Base-by-base conservation (phyloP, 768 basidiomycete species). In the Pleurotus tuber-regium region DNA sequence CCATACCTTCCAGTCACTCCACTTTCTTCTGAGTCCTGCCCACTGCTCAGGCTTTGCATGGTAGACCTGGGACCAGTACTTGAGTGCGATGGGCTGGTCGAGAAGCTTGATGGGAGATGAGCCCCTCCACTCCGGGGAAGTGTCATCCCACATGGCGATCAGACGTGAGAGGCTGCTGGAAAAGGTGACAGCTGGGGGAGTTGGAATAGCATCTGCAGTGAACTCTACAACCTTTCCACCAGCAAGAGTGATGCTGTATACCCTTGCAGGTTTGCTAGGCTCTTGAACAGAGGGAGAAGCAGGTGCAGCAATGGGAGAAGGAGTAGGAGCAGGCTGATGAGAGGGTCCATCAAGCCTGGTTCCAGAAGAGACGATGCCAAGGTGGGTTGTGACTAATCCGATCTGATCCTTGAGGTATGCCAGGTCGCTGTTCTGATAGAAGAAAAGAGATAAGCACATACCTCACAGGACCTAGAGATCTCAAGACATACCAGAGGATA, bases 111-210 rank as follows among this genome's bases (percentile, higher is more conserved):
- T 55, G 8, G 50, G 40, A 0, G 63, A 64, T 12, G 53, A 25
- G n/a, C 51, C 42, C 18, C 30, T 23, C 65, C 64, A 67, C 35
- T 59, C 29, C 3, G 36, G 35, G 2, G 56, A 52, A 9, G 43
- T 54, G 52, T 67, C 63, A 43, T 65, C 63, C 67, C 66, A 69
- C 56, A 63, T 66, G 2, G 4, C 19, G 25, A 62, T 58, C 25
- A 69, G 52, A 3, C 38, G 24, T 3, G 55, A 50, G 10, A 65
- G 50, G 44, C 60, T 42, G 1, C 58, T 53, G 4, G 54, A 54
- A 33, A 66, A 68, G 10, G 56, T 57, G 10, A 59, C 21, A 1
- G 59, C 56, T 2, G 65, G 61, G n/a, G 63, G 63, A 30, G 46
- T 50, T 23, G 62, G 60, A 14, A 66, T 41, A 10, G 61, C 59